These are phyloP conservation scores for Lentinula lateritia DNA, from an alignment of 768 basidiomycete genomes.

Conservation along the genomic window DNA sequence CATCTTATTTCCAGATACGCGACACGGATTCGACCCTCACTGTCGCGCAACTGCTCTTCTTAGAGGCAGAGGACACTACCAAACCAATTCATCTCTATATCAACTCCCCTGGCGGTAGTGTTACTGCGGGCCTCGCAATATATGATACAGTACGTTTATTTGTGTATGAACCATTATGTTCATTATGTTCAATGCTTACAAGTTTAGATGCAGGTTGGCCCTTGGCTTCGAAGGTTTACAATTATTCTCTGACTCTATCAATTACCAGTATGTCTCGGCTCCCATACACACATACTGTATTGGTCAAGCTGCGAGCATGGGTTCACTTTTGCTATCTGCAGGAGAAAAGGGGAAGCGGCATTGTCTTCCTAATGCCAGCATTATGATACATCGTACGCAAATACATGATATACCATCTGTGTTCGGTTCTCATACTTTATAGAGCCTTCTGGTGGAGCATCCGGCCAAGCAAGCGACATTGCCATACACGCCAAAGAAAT, in stretches of 20 bases:
- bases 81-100: constrained; percentile 97
- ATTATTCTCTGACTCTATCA: constrained; percentile 4
- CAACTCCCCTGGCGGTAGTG: constrained; percentile 94
- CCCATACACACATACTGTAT: constrained; percentile 97
- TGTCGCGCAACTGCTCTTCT: constrained; percentile 89
- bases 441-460: constrained; percentile 97
- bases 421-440: constrained; percentile 13
- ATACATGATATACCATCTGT: constrained; percentile 7
- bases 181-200: neutral
- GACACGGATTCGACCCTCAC: constrained; percentile 85
- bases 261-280: constrained; percentile 72
- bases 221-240: neutral
- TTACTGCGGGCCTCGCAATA: constrained; percentile 93
- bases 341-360: constrained; percentile 90
- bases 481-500: constrained; percentile 98
- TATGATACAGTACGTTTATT: constrained; percentile 81
- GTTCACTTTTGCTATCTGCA: constrained; percentile 85
- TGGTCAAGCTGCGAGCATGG: constrained; percentile 96
- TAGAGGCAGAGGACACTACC: constrained; percentile 92
- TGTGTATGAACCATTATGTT: neutral
- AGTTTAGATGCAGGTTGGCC: constrained; percentile 64
- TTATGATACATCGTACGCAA: constrained; percentile 94
- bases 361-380: constrained; percentile 87
- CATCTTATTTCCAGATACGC: constrained; percentile 54
- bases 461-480: constrained; percentile 94